Evolutionary conservation across 805 yeast genomes (phyloP), one percentile per base, ranked within the genome.

Genomic region (Wickerhamiella parazyma): DNA sequence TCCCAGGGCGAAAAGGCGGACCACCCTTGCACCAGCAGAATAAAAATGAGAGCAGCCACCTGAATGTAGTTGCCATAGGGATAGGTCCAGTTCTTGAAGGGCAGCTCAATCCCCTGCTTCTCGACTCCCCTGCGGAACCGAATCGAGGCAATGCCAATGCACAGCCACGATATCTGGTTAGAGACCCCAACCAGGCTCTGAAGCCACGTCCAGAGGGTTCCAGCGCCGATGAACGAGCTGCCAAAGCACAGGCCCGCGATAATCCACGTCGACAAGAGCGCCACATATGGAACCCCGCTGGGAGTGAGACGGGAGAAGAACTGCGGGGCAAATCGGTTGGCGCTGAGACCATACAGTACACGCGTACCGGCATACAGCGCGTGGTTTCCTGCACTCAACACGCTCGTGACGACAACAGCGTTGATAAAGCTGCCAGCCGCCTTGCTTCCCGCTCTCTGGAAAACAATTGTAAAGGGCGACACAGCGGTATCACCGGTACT

Each of bases 351-450:
- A 48, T 76, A 76, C 21, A 78, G 61, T 3, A 80, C 67, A 56
- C 85, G 66, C 4, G 80, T 71, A 2, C 80, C 81, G 50, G 78
- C 72, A 58, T 72, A 78, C 33, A 77, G 71, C 9, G 80, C 75
- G 37, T 77, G 71, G 60, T 78, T 78, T 48, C 78, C 75, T 2
- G 85, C 80, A 12, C 79, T 72, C 21, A 79, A 60, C 48, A 80
- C 75, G 0, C 79, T 75, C 6, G 78, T 58, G 49, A 76, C 64
- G 44, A 78, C 69, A 49, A 79, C 70, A 0, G 82, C 73, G 48
- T 74, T 74, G 49, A 74, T 65, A 51, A 75, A 67, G 47, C 76
- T 73, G 4, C 72, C 65, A 3, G 66, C 62, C n/a, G 56, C 62
- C 41, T 59, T 56, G 59, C 70, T 65, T 1, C 73, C 72, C 0